These are phyloP conservation scores for Debaryomyces castellii DNA, from an alignment of 805 yeast species.

Conservation along the genomic window DNA sequence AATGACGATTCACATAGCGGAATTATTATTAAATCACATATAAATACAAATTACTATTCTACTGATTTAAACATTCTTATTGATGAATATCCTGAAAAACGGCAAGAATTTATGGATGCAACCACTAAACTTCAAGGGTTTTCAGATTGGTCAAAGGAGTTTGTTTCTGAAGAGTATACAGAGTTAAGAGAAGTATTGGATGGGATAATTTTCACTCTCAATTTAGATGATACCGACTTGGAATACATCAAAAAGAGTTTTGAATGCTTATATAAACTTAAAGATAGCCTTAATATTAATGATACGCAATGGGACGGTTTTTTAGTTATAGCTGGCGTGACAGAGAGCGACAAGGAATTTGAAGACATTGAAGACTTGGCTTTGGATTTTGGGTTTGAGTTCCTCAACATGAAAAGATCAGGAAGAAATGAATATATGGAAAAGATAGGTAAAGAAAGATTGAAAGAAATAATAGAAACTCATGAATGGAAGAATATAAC, in stretches of 20 bases:
- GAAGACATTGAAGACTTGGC: constrained; percentile 39
- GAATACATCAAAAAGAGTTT: constrained; percentile 21
- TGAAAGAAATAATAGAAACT: constrained; percentile 47
- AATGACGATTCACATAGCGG: constrained; percentile 35
- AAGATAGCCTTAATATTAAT: constrained; percentile 12
- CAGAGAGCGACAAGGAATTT: constrained; percentile 6
- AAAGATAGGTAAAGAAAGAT: constrained; percentile 39
- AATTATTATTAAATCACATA: constrained; percentile 21
- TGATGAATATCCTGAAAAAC: constrained; percentile 35
- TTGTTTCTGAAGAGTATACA: constrained; percentile 30
- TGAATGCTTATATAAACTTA: constrained; percentile 11
- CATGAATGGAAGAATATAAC: constrained; percentile 43
- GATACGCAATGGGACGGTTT: constrained; percentile 24
- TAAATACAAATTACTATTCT: constrained; percentile 33
- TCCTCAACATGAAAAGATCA: constrained; percentile 27
- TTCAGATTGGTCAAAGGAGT: constrained; percentile 40
- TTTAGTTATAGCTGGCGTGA: constrained; percentile 33
- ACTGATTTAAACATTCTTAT: constrained; percentile 29
- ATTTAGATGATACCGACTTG: constrained; percentile 18
- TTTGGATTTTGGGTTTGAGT: constrained; percentile 43
- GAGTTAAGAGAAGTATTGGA: constrained; percentile 48
- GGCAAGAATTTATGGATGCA: constrained; percentile 9
- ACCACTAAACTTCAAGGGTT: constrained; percentile 16
- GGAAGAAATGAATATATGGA: constrained; percentile 46
- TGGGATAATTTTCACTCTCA: constrained; percentile 45